A percentile compares a stretch with the other conserved stretches of the same genome.
Evolutionary conservation across 2,329 filamentous ascomycete species (phyloP).

Genomic region (Aschersonia sp.): DNA sequence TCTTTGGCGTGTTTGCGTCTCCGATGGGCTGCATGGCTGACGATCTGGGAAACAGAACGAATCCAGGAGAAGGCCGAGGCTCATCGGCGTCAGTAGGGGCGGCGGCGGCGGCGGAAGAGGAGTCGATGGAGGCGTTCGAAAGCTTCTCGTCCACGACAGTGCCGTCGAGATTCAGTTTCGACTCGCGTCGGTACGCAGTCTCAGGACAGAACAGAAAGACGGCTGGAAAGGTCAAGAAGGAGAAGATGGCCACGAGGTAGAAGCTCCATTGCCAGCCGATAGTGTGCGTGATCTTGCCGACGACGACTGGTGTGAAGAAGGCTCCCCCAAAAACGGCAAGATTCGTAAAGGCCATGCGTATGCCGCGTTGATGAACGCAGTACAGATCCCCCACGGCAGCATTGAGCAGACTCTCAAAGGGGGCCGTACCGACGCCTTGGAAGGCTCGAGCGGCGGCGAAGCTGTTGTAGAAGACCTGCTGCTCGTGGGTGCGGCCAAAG

Average conservation of each 20-base stretch:
- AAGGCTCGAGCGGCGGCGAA: conserved; percentile 68
- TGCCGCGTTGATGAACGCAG: conserved; percentile 71
- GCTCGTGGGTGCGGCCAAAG: conserved; percentile 1
- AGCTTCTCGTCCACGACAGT: conserved; percentile 14
- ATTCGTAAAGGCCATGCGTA: conserved; percentile 70
- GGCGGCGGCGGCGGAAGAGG: neutral
- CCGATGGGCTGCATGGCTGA: conserved; percentile 19
- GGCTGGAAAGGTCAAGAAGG: conserved; percentile 51
- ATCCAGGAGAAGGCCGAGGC: conserved; percentile 6
- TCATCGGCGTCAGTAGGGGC: neutral
- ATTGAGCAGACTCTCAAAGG: conserved; percentile 83
- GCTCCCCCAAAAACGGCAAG: conserved; percentile 41
- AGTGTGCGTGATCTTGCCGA: conserved; percentile 66
- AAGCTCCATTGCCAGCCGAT: conserved; percentile 84
- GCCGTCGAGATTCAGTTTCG: conserved; percentile 42
- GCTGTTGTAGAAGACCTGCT: conserved; percentile 44
- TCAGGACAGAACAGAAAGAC: conserved; percentile 74
- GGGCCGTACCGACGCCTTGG: conserved; percentile 75
- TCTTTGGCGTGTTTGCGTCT: conserved; percentile 26
- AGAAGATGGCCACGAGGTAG: conserved; percentile 77
- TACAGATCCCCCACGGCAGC: conserved; percentile 82
- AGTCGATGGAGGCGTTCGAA: conserved; percentile 1
- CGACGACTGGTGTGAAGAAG: conserved; percentile 70
- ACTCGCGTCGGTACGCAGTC: conserved; percentile 59
- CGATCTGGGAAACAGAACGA: conserved; percentile 17